phyloP scores from a whole-genome alignment of 352 stramenopile genomes.

The Lagenidium sp. region DNA sequence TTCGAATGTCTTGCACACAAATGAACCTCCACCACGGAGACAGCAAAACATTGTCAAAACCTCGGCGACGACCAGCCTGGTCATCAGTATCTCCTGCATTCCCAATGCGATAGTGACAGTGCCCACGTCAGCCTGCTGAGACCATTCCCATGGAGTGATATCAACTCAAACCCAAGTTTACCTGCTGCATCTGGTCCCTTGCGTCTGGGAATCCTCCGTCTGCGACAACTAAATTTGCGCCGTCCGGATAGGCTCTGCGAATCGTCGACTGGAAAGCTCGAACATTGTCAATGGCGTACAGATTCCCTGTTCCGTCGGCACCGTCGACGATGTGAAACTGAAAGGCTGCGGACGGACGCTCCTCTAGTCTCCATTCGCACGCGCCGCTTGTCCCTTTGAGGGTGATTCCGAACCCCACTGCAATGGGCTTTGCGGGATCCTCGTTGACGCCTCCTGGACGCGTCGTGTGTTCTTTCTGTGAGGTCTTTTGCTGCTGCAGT shows the following conservation, averaged over 20 bases:
- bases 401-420: constrained; percentile 56
- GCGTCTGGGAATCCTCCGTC: constrained; percentile 71
- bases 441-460: not conserved
- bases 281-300: constrained; percentile 58
- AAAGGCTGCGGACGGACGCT: not conserved
- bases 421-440: not conserved
- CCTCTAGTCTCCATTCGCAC: constrained; percentile 19
- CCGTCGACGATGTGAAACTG: constrained; percentile 50
- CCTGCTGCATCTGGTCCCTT: constrained; percentile 49
- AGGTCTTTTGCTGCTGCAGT: not conserved
- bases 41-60: constrained; percentile 47
- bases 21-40: constrained; percentile 32
- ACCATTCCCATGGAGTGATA: too few species aligned
- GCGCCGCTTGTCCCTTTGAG: constrained; percentile 25
- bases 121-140: too few species aligned
- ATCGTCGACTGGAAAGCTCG: constrained; percentile 35
- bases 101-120: too few species aligned
- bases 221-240: constrained; percentile 51
- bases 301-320: constrained; percentile 54
- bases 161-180: constrained; percentile 11
- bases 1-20: constrained; percentile 81
- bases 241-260: constrained; percentile 12
- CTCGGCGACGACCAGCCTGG: constrained; percentile 46
- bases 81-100: constrained; percentile 60
- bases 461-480: not conserved